phyloP scores from a whole-genome alignment of 257 asterid genomes.

The Linaria vulgaris region DNA sequence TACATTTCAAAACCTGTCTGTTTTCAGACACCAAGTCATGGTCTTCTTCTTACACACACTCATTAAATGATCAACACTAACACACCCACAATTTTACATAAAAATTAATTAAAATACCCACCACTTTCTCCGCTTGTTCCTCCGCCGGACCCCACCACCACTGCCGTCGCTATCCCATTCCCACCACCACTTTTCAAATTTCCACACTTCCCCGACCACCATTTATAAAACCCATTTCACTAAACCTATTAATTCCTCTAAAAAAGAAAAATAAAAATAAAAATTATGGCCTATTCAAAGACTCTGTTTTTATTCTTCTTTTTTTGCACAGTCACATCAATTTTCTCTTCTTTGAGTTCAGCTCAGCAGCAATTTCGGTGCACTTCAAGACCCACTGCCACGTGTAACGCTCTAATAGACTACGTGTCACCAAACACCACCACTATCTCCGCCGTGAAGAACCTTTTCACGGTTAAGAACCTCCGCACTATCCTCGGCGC shows the following conservation, averaged over 20 bases:
- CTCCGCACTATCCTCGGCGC: conserved; percentile 68
- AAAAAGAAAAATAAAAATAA: too few relatives aligned
- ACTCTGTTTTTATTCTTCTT: neutral
- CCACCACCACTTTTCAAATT: neutral
- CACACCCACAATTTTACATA: too few relatives aligned
- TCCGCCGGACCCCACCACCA: conserved; percentile 13
- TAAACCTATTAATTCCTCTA: too few relatives aligned
- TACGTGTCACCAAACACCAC: conserved; percentile 68
- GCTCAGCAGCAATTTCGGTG: conserved; percentile 51
- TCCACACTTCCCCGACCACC: neutral
- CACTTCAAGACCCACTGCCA: conserved; percentile 29
- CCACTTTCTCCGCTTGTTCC: conserved; percentile 9
- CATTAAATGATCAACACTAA: neutral
- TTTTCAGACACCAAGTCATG: neutral
- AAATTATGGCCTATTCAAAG: neutral
- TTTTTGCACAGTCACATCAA: conserved; percentile 8
- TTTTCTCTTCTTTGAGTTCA: conserved; percentile 3
- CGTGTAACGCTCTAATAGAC: conserved; percentile 58
- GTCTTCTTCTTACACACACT: conserved; percentile 1
- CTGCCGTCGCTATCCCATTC: conserved; percentile 30
- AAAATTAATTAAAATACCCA: too few relatives aligned
- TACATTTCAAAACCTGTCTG: too few relatives aligned
- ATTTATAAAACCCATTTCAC: neutral
- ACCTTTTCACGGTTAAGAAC: conserved; percentile 50
- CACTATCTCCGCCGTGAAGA: conserved; percentile 41